These are phyloP conservation scores for Rhynchosporium graminicola DNA, from an alignment of 2,329 filamentous ascomycete species.

Conservation along the genomic window DNA sequence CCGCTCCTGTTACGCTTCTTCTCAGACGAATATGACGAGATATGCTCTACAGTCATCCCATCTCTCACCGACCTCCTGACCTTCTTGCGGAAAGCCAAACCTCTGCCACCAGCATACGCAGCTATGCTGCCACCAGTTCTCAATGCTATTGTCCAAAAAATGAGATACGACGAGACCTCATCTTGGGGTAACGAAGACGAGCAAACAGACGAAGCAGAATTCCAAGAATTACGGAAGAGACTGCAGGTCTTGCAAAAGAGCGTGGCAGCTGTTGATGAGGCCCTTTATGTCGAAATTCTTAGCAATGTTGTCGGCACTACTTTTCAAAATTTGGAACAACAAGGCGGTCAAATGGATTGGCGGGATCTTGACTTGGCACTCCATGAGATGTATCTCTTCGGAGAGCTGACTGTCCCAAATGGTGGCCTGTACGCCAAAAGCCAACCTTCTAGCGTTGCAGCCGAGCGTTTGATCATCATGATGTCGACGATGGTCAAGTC, in stretches of 20 bases:
- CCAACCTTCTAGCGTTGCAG: constrained; percentile 75
- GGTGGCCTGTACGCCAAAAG: constrained; percentile 86
- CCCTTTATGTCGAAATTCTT: constrained; percentile 83
- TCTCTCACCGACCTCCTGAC: constrained; percentile 90
- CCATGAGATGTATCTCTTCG: constrained; percentile 94
- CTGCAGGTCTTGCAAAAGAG: constrained; percentile 91
- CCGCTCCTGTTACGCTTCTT: constrained; percentile 92
- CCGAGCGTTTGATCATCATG: constrained; percentile 83
- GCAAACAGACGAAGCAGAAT: constrained; percentile 95
- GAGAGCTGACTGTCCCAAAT: constrained; percentile 87
- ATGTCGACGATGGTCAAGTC: constrained; percentile 96
- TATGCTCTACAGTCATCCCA: constrained; percentile 93
- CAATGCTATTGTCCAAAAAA: constrained; percentile 90
- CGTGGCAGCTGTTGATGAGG: constrained; percentile 84
- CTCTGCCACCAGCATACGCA: constrained; percentile 73
- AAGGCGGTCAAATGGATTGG: constrained; percentile 81
- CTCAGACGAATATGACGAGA: constrained; percentile 95
- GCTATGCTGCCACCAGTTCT: constrained; percentile 84
- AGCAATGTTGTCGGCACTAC: constrained; percentile 86
- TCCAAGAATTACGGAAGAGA: constrained; percentile 88
- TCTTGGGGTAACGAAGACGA: constrained; percentile 93
- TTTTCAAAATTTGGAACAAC: constrained; percentile 76
- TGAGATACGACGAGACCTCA: constrained; percentile 95
- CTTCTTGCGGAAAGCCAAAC: constrained; percentile 79
- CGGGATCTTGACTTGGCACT: constrained; percentile 90